A percentile compares a stretch with the other conserved stretches of the same genome.
These are phyloP conservation scores for Dipodascus albidus DNA, from an alignment of 805 yeast species.

Conservation along the genomic window DNA sequence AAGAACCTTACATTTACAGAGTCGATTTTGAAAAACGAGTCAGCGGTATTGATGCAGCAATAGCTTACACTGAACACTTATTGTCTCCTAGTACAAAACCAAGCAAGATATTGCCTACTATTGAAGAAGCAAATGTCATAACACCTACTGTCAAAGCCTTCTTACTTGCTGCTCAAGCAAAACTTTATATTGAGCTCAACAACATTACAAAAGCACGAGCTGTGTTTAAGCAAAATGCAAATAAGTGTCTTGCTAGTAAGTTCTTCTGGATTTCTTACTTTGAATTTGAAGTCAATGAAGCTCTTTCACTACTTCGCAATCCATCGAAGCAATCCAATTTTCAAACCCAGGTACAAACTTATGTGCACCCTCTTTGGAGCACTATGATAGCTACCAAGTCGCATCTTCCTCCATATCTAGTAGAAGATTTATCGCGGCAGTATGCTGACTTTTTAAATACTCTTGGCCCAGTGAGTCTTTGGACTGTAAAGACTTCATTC, in stretches of 20 bases:
- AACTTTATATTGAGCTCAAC: constrained; percentile 8
- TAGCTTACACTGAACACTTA: constrained; percentile 3
- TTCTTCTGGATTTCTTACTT: constrained; percentile 24
- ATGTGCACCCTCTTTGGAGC: constrained; percentile 10
- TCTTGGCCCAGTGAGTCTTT: constrained; percentile 5
- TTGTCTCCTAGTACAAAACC: neutral
- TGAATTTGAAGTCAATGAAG: constrained; percentile 15
- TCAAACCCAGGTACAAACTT: neutral
- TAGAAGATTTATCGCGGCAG: constrained; percentile 20
- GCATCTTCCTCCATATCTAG: constrained; percentile 16
- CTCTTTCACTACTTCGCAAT: constrained; percentile 5
- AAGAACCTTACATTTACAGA: constrained; percentile 17
- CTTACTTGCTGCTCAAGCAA: constrained; percentile 7
- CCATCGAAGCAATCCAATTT: neutral
- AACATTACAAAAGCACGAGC: constrained; percentile 17
- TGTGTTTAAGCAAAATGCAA: constrained; percentile 13
- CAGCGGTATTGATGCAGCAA: constrained; percentile 3
- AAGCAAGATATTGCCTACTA: neutral
- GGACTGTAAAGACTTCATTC: constrained; percentile 9
- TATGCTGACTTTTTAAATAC: constrained; percentile 17
- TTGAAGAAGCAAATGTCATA: neutral
- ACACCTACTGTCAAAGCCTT: constrained; percentile 5
- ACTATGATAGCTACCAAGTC: constrained; percentile 14
- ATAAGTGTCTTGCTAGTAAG: constrained; percentile 15
- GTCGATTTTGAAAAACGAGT: constrained; percentile 18